Evolutionary conservation across 176 grass and related monocot genomes (phyloP).

Genomic region (Hyparrhenia diplandra): DNA sequence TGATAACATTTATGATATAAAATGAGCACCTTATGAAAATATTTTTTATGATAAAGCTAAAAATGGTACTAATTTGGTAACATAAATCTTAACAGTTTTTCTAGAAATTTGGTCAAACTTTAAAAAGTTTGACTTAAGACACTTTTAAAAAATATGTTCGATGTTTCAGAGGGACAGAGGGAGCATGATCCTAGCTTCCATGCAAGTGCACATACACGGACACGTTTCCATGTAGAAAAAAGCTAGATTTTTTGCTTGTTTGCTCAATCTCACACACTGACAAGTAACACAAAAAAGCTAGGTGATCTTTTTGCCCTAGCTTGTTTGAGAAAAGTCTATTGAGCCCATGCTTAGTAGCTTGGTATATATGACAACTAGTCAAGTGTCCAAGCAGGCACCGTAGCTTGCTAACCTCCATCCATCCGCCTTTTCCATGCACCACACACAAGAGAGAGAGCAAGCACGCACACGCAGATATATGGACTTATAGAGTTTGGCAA

Average conservation of each 20-base stretch:
- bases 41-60: no score
- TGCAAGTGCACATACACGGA: not conserved
- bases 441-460: not conserved
- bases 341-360: not conserved
- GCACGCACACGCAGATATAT: not conserved
- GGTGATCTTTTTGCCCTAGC: no score
- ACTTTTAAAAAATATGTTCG: not conserved
- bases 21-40: no score
- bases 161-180: no score
- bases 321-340: no score
- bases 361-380: not conserved
- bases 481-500: slow-evolving; percentile 2
- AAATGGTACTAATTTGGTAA: no score
- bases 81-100: no score
- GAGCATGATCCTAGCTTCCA: not conserved
- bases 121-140: no score
- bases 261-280: no score
- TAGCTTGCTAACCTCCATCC: not conserved
- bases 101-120: no score
- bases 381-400: not conserved
- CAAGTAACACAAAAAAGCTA: no score
- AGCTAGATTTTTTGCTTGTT: not conserved
- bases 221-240: not conserved
- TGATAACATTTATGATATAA: no score
- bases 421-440: not conserved